Conservation (phyloP, 2,329 filamentous ascomycete species). For the Aaosphaeria arxii region DNA sequence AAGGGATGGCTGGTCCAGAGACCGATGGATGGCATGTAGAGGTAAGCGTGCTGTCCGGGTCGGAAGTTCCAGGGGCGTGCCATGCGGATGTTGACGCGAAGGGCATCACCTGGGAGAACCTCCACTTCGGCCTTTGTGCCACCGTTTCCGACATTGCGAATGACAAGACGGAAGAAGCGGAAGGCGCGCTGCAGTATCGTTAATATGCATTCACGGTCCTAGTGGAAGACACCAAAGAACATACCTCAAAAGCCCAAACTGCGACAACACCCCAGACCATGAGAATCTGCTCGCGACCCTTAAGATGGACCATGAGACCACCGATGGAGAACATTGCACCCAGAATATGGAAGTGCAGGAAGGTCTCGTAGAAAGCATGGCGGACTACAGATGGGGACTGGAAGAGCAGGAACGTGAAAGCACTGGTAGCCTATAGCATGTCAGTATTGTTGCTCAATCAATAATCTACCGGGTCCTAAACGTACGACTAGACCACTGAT, state of each 20-base stretch:
- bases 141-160: slow-evolving; percentile 64
- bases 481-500: slow-evolving; percentile 64
- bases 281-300: slow-evolving; percentile 56
- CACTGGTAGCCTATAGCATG: slow-evolving; percentile 51
- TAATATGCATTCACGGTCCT: slow-evolving; percentile 2
- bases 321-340: slow-evolving; percentile 59
- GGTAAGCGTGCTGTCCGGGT: slow-evolving; percentile 74
- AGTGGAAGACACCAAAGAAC: not conserved
- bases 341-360: slow-evolving; percentile 69
- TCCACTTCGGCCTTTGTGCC: slow-evolving; percentile 69
- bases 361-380: slow-evolving; percentile 77
- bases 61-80: slow-evolving; percentile 73
- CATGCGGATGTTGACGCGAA: slow-evolving; percentile 70
- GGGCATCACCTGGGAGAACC: slow-evolving; percentile 72
- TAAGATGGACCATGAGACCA: slow-evolving; percentile 66
- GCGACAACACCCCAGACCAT: slow-evolving; percentile 60
- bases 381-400: slow-evolving; percentile 69
- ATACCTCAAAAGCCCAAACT: slow-evolving; percentile 63
- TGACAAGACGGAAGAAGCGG: slow-evolving; percentile 59
- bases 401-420: slow-evolving; percentile 62
- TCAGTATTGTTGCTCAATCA: slow-evolving; percentile 1
- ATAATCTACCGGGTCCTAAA: slow-evolving; percentile 9
- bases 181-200: slow-evolving; percentile 42
- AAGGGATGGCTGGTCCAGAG: slow-evolving; percentile 77
- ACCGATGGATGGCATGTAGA: slow-evolving; percentile 72